phyloP scores from a whole-genome alignment of 2,329 filamentous ascomycete species.

The Colletotrichum neosansevieriae region DNA sequence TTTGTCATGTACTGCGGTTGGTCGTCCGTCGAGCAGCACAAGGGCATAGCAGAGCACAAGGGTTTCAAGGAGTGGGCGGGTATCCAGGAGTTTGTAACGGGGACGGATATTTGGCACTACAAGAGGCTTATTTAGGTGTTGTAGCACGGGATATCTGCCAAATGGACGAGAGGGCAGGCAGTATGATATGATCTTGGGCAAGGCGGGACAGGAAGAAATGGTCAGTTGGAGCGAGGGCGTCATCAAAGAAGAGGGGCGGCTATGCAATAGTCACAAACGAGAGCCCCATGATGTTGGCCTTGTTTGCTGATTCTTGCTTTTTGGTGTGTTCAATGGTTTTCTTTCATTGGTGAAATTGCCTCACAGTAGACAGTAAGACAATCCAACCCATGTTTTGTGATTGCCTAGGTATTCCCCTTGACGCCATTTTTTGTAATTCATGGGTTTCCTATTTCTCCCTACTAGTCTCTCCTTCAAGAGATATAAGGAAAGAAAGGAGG shows the following conservation, averaged over 20 bases:
- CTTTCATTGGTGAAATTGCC: conserved; percentile 40
- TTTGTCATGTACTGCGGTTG: conserved; percentile 56
- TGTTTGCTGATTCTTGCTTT: not conserved
- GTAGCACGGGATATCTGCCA: not conserved
- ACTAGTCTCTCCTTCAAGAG: conserved; percentile 13
- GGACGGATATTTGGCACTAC: conserved; percentile 49
- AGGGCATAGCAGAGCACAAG: conserved; percentile 45
- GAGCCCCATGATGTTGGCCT: not conserved
- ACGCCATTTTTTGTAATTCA: conserved; percentile 59
- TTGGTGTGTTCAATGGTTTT: conserved; percentile 40
- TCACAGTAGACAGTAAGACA: conserved; percentile 34
- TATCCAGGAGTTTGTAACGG: conserved; percentile 42
- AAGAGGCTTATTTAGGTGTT: conserved; percentile 45
- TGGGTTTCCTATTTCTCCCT: not conserved
- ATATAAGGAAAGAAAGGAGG: not conserved
- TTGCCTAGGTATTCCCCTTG: conserved; percentile 62
- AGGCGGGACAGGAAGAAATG: not conserved
- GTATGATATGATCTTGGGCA: not conserved
- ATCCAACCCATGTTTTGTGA: conserved; percentile 49
- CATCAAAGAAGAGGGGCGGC: not conserved
- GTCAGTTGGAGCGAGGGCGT: not conserved
- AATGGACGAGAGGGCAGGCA: not conserved
- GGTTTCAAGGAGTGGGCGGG: conserved; percentile 44
- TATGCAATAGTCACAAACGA: not conserved
- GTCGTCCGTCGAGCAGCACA: conserved; percentile 50